Evolutionary conservation across 441 rosid species (phyloP).

Genomic region (Dalechampia spathulata): DNA sequence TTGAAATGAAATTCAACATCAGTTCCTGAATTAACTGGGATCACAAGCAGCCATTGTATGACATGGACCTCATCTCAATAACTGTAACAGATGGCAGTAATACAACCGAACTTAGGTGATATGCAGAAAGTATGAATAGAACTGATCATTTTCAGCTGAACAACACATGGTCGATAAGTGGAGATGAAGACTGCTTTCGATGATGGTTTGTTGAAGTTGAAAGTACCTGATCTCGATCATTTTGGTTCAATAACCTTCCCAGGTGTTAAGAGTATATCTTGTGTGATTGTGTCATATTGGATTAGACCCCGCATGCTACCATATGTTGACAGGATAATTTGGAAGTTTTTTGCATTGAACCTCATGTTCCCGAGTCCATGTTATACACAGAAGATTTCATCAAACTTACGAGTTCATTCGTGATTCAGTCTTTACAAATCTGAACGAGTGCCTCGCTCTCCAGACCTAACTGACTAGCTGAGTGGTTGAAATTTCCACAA

Average conservation of each 20-base stretch:
- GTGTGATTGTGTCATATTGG: too few species aligned
- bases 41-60: slow-evolving; percentile 2
- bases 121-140: too few species aligned
- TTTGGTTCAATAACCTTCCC: background rate
- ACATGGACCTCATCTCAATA: slow-evolving; percentile 1
- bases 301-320: background rate
- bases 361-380: background rate
- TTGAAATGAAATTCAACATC: slow-evolving; percentile 3
- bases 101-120: slow-evolving; percentile 10
- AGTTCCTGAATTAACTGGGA: slow-evolving; percentile 9
- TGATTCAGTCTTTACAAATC: background rate
- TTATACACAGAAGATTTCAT: too few species aligned
- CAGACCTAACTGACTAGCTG: too few species aligned
- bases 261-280: background rate
- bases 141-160: too few species aligned
- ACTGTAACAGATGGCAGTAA: slow-evolving; percentile 5
- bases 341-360: background rate
- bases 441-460: background rate
- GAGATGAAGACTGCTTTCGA: background rate
- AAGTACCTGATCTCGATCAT: background rate
- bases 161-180: slow-evolving; percentile 1
- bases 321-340: background rate
- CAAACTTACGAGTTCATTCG: background rate
- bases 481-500: too few species aligned
- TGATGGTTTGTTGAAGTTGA: slow-evolving; percentile 4